Conservation (phyloP, 495 filamentous ascomycete species). For the Margaritispora aquatica region DNA sequence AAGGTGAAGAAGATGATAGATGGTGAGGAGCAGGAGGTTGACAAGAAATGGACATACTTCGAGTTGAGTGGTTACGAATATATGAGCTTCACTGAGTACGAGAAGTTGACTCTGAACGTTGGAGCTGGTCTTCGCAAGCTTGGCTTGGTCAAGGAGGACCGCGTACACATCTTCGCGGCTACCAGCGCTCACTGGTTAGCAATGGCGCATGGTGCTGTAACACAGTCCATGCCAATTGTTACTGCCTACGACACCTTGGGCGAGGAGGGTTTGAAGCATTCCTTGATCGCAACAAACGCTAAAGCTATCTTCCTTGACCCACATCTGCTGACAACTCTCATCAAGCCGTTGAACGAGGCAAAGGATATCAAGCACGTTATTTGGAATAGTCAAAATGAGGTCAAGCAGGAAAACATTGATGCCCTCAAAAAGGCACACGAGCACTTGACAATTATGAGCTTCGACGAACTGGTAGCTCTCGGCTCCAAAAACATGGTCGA, state of each 20-base stretch:
- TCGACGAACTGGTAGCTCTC: slow-evolving; percentile 76
- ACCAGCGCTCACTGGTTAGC: slow-evolving; percentile 81
- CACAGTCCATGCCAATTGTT: slow-evolving; percentile 93
- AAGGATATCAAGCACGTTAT: slow-evolving; percentile 75
- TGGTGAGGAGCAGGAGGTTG: slow-evolving; percentile 79
- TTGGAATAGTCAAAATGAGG: slow-evolving; percentile 77
- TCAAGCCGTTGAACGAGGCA: slow-evolving; percentile 74
- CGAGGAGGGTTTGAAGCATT: slow-evolving; percentile 88
- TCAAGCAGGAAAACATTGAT: slow-evolving; percentile 74
- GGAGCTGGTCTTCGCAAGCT: slow-evolving; percentile 76
- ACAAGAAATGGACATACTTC: slow-evolving; percentile 96
- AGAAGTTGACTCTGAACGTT: slow-evolving; percentile 64
- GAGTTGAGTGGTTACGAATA: slow-evolving; percentile 86
- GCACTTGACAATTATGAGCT: slow-evolving; percentile 68
- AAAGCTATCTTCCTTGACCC: slow-evolving; percentile 90
- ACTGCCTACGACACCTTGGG: slow-evolving; percentile 98
- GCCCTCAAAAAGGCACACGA: slow-evolving; percentile 65
- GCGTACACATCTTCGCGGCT: slow-evolving; percentile 83
- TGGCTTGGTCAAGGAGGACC: slow-evolving; percentile 65
- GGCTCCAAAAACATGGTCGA: slow-evolving; percentile 81
- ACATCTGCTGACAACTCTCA: slow-evolving; percentile 70
- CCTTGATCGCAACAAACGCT: slow-evolving; percentile 78
- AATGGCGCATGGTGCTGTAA: slow-evolving; percentile 64
- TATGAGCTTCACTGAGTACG: slow-evolving; percentile 83
- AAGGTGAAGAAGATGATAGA: slow-evolving; percentile 96